Base-by-base conservation (phyloP, 1,139 yeast species). In the Sugiyamaella paludigena region DNA sequence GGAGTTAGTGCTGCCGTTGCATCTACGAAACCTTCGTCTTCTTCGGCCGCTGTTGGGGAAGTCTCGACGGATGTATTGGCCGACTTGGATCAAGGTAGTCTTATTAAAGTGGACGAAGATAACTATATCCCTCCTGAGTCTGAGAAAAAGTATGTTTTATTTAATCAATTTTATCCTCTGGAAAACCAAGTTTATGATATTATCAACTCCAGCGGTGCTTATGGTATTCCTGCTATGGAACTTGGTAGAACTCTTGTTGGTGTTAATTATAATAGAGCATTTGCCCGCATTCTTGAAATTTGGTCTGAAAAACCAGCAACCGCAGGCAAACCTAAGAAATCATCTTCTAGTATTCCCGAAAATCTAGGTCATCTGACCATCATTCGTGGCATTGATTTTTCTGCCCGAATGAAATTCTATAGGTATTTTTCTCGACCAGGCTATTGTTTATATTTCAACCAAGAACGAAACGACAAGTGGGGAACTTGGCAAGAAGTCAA, bases 391-490 rank as follows among this genome's bases (percentile, higher is more conserved):
- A 79, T 82, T 52, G 94, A 86, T 59, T 81, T 82, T 56, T 81
- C 80, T 52, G 94, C 95, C 0, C 81, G 88, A 57, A 73, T 76
- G 55, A 85, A 86, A 59, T 86, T 80, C 58, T 87, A 80, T 62
- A 72, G 95, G 36, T 82, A 86, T 57, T 81, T 83, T 54, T 75
- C 84, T 0, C 71, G 73, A 36, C 62, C 66, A 4, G 68, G 74
- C 43, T 75, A 72, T 44, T 55, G 68, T 10, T 60, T 57, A 13
- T 62, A 72, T 37, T 56, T 63, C 0, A 52, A 57, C 15, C 57
- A 59, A 27, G 58, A 59, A 1, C 48, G 48, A 2, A 66, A 64
- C 36, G 56, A 57, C 1, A 37, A 45, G 1, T 64, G 72, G 63
- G 71, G 73, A 6, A 49, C 55, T 1, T 61, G 58, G 39, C 54